Evolutionary conservation across 768 basidiomycete genomes (phyloP), one percentile per base, ranked within the genome.

Genomic region (Collybia nuda): DNA sequence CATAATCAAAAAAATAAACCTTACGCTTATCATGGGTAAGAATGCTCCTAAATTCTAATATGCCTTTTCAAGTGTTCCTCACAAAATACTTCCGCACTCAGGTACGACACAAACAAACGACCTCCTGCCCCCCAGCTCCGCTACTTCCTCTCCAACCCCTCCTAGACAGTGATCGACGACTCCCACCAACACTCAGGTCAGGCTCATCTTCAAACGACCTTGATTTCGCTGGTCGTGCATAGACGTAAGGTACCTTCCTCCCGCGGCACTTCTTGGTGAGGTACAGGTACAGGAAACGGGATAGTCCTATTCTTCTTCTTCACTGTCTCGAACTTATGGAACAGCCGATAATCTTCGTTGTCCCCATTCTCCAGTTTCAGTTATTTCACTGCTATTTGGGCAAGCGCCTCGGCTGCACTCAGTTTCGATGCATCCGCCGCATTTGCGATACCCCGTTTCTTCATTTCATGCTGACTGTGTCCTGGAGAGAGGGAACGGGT

Each of bases 21-120:
- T n/a, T 62, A 94, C 93, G 93, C 75, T 92, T 93, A 65, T 94
- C 92, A 67, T 93, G 81, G 19, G 93, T 93, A 69, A 95, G 93
- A 47, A 95, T 92, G 61, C 86, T 88, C 57, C 90, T 71, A n/a
- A n/a, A n/a, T n/a, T n/a, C n/a, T n/a, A 36, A 94, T 80, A 65
- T 95, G 93, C 55, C 93, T 75, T 76, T 94, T 94, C 55, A 96
- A 70, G 65, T 96, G 93, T 68, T 96, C 93, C 18, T 87, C 87
- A 86, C 85, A 67, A 96, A 95, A 59, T 85, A 88, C 70, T 93
- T 93, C 86, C 88, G 65, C 93, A 95, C 5, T 84, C 91, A 14
- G 80, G 78, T 22, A 93, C 90, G 51, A 80, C 79, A 73, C 92
- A 94, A 42, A 81, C 72, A 65, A 90, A 90, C 57, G 81, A 74